A percentile compares a stretch with the other conserved stretches of the same genome.
Evolutionary conservation across 192 early-diverging fungal species (phyloP).

Genomic region (Podochytrium sp.): DNA sequence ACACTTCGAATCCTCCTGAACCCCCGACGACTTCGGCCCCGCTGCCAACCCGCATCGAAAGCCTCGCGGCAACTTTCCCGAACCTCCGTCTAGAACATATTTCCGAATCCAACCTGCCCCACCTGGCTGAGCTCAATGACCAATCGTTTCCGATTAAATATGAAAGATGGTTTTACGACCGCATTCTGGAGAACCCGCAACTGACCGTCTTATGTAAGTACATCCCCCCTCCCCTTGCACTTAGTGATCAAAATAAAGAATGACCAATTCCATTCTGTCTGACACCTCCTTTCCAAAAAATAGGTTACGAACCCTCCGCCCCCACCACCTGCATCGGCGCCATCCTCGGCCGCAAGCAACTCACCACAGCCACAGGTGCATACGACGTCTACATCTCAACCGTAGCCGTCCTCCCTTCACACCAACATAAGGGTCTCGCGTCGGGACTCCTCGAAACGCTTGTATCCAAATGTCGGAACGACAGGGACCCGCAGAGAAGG

Average conservation of each 20-base stretch:
- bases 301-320: neutral
- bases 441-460: constrained; percentile 2
- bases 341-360: constrained; percentile 1
- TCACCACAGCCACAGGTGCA: neutral
- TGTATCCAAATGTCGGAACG: neutral
- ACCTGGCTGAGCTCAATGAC: neutral
- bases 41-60: neutral
- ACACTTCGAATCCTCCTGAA: too few species aligned
- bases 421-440: neutral
- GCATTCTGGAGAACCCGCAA: neutral
- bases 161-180: neutral
- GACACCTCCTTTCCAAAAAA: neutral
- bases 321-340: constrained; percentile 4
- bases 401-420: neutral
- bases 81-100: neutral
- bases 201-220: constrained; percentile 5
- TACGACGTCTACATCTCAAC: constrained; percentile 12
- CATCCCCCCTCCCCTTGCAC: neutral
- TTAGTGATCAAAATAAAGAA: neutral
- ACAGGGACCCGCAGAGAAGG: neutral
- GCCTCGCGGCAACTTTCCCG: neutral
- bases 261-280: neutral
- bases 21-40: too few species aligned
- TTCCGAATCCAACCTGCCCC: neutral
- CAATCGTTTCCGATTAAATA: constrained; percentile 5